Percentiles rank a stretch among this genome's conserved stretches.
These are phyloP conservation scores for Pichia sp. DNA, from an alignment of 1,139 yeast species.

Conservation along the genomic window DNA sequence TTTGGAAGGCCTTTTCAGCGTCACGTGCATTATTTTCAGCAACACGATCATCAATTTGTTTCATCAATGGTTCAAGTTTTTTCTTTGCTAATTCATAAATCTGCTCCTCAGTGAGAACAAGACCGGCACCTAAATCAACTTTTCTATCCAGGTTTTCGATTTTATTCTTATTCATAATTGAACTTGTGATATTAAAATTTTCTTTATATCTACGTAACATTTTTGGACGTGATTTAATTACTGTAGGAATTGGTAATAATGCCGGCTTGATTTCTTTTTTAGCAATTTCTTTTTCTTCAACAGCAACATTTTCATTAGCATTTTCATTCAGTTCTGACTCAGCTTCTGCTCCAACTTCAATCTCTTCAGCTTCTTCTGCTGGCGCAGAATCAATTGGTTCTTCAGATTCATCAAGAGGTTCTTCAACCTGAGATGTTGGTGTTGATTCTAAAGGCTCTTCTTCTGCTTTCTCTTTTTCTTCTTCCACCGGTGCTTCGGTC, in stretches of 20 bases:
- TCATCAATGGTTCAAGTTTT: constrained; percentile 51
- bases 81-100: constrained; percentile 50
- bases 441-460: neutral
- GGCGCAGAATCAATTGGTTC: constrained; percentile 1
- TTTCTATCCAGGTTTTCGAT: constrained; percentile 47
- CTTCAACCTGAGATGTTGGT: constrained; percentile 9
- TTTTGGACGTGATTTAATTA: constrained; percentile 42
- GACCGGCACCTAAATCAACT: constrained; percentile 50
- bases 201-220: constrained; percentile 44
- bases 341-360: no score
- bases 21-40: constrained; percentile 37
- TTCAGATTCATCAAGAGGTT: constrained; percentile 4
- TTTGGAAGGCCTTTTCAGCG: constrained; percentile 37
- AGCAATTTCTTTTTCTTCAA: no score
- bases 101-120: constrained; percentile 49
- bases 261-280: constrained; percentile 16
- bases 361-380: constrained; percentile 9
- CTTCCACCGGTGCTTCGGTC: constrained; percentile 15
- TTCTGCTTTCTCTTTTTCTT: neutral
- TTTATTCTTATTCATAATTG: constrained; percentile 37
- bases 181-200: constrained; percentile 43
- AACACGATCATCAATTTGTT: constrained; percentile 46
- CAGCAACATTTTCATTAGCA: constrained; percentile 7
- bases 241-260: constrained; percentile 32
- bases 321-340: no score